Conservation (phyloP, 2,329 filamentous ascomycete species). For the Metarhizium humberi region DNA sequence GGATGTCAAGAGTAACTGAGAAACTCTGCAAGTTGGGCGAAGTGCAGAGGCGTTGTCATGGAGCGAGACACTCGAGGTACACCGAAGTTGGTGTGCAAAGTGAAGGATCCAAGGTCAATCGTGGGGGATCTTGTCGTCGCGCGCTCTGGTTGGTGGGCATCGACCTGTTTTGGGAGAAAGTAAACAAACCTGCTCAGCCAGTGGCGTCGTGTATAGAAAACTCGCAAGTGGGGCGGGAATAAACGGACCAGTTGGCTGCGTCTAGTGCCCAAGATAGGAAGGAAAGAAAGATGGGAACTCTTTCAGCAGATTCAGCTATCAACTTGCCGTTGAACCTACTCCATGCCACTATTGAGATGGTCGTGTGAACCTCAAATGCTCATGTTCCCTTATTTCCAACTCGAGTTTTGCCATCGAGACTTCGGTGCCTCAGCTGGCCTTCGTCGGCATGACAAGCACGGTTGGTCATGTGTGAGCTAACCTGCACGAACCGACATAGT, state of each 20-base stretch:
- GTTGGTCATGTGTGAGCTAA: background rate
- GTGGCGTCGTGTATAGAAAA: background rate
- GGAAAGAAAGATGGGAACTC: no score
- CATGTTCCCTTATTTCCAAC: no score
- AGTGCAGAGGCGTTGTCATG: background rate
- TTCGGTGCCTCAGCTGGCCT: no score
- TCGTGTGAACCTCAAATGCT: no score
- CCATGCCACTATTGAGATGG: no score
- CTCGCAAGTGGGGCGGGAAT: no score
- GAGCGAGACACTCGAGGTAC: background rate
- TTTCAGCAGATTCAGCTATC: no score
- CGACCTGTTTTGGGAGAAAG: constrained; percentile 22
- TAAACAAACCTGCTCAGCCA: constrained; percentile 21
- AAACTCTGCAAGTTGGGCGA: background rate
- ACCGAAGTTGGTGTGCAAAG: background rate
- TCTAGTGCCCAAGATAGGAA: no score
- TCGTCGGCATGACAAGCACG: no score
- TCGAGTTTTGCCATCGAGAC: no score
- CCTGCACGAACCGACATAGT: background rate
- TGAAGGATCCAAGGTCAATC: constrained; percentile 2
- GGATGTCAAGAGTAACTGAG: background rate
- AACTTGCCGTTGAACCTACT: no score
- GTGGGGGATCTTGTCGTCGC: constrained; percentile 7
- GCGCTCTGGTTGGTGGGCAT: constrained; percentile 9
- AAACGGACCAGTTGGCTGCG: no score